Evolutionary conservation across 1,284 basidiomycete genomes (phyloP).

Genomic region (Trichosporon sp.): DNA sequence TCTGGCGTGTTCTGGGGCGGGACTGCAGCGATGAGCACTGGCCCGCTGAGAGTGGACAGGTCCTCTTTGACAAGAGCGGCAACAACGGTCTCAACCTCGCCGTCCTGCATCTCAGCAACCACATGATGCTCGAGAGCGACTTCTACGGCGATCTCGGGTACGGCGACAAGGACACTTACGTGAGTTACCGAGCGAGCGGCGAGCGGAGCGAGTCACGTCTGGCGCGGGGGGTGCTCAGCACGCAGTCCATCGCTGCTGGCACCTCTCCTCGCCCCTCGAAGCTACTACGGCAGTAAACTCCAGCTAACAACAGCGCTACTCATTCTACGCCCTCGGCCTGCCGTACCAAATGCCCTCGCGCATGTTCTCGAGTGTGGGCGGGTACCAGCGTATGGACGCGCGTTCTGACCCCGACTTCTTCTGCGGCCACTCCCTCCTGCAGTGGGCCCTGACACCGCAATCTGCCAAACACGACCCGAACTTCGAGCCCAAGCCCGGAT

Average conservation of each 20-base stretch:
- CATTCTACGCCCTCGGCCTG: slow-evolving; percentile 58
- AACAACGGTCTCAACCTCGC: slow-evolving; percentile 59
- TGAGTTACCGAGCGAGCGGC: slow-evolving; percentile 30
- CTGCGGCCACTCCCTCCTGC: slow-evolving; percentile 53
- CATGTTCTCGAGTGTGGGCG: slow-evolving; percentile 53
- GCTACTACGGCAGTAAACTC: no score
- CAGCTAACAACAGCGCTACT: slow-evolving; percentile 47
- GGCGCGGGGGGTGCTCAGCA: no score
- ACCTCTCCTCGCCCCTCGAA: no score
- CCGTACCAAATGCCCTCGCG: slow-evolving; percentile 56
- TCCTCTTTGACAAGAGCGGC: slow-evolving; percentile 58
- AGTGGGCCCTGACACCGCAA: slow-evolving; percentile 53
- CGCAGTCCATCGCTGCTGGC: no score
- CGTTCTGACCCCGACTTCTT: slow-evolving; percentile 43
- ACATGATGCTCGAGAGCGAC: slow-evolving; percentile 57
- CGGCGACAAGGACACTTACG: slow-evolving; percentile 57
- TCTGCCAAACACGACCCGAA: slow-evolving; percentile 42
- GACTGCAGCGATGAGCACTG: slow-evolving; percentile 58
- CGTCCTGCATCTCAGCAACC: slow-evolving; percentile 56
- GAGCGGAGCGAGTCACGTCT: not conserved
- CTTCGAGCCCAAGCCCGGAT: slow-evolving; percentile 56
- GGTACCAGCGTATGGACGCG: slow-evolving; percentile 47
- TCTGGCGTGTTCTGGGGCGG: slow-evolving; percentile 58
- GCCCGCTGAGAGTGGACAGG: slow-evolving; percentile 59
- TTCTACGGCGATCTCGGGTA: slow-evolving; percentile 57